These are phyloP conservation scores for Magnusiomyces sp. DNA, from an alignment of 1,139 yeast species.

Conservation along the genomic window DNA sequence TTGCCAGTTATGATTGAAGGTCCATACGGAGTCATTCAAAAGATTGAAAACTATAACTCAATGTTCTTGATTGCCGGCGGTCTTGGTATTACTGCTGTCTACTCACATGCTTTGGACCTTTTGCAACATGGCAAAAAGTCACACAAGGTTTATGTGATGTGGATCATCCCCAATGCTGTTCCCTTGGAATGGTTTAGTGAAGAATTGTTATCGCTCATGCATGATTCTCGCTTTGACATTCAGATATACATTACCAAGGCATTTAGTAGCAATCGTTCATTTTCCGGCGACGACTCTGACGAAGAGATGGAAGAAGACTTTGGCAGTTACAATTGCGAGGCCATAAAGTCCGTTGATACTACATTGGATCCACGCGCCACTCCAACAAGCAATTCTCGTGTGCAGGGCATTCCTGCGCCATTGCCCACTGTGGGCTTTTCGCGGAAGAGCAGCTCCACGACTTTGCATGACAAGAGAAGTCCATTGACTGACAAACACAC, in stretches of 20 bases:
- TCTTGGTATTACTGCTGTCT: constrained; percentile 54
- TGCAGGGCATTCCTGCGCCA: too few species aligned
- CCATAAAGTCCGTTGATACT: too few species aligned
- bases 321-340: too few species aligned
- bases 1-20: constrained; percentile 45
- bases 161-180: constrained; percentile 44
- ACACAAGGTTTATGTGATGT: constrained; percentile 37
- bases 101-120: constrained; percentile 22
- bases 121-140: constrained; percentile 3
- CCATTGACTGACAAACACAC: too few species aligned
- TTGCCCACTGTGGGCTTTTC: too few species aligned
- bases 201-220: constrained; percentile 15
- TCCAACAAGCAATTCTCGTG: too few species aligned
- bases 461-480: too few species aligned
- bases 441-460: too few species aligned
- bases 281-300: not conserved
- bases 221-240: constrained; percentile 11
- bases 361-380: too few species aligned
- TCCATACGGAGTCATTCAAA: constrained; percentile 45
- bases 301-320: constrained; percentile 4
- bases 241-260: constrained; percentile 16
- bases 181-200: constrained; percentile 41
- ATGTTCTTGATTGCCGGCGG: constrained; percentile 52
- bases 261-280: not conserved
- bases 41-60: constrained; percentile 44